phyloP scores from a whole-genome alignment of 2,329 filamentous ascomycete species.

The Penicillium sp. region DNA sequence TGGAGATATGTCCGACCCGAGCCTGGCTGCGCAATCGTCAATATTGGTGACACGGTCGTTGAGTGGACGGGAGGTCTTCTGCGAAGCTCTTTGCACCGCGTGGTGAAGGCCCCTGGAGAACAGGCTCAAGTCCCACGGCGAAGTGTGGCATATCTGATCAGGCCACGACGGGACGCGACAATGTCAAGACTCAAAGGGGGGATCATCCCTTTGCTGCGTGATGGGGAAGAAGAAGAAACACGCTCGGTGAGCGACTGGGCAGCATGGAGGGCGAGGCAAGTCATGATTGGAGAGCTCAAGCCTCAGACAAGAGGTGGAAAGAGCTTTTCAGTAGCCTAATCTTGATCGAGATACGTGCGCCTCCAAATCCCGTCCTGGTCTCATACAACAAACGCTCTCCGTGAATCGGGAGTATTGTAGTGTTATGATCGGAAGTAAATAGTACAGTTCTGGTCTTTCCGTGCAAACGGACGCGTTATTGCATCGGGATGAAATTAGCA shows the following conservation, averaged over 20 bases:
- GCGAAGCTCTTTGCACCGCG: slow-evolving; percentile 28
- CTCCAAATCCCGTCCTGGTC: too few relatives aligned
- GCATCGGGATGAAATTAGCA: too few relatives aligned
- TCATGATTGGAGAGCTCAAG: slow-evolving; percentile 14
- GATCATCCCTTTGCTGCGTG: slow-evolving; percentile 9
- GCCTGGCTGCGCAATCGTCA: slow-evolving; percentile 39
- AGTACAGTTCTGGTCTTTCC: too few relatives aligned
- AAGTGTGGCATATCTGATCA: slow-evolving; percentile 21
- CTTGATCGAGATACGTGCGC: too few relatives aligned
- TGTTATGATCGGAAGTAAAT: too few relatives aligned
- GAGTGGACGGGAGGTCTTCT: slow-evolving; percentile 45
- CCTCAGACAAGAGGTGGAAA: slow-evolving; percentile 9
- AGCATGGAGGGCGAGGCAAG: slow-evolving; percentile 9
- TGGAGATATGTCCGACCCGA: slow-evolving; percentile 25
- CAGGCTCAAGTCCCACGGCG: slow-evolving; percentile 15
- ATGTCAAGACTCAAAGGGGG: slow-evolving; percentile 15
- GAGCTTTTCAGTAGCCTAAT: too few relatives aligned
- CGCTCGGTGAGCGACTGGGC: slow-evolving; percentile 13
- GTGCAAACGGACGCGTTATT: too few relatives aligned
- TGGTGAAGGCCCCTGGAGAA: slow-evolving; percentile 23
- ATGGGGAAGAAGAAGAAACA: slow-evolving; percentile 12
- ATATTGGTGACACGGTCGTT: slow-evolving; percentile 50
- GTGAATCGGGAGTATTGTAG: too few relatives aligned
- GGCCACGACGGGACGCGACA: slow-evolving; percentile 12
- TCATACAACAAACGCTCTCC: too few relatives aligned